These are phyloP conservation scores for Plasmodium cynomolgi DNA, from an alignment of 169 alveolate species.

Conservation along the genomic window DNA sequence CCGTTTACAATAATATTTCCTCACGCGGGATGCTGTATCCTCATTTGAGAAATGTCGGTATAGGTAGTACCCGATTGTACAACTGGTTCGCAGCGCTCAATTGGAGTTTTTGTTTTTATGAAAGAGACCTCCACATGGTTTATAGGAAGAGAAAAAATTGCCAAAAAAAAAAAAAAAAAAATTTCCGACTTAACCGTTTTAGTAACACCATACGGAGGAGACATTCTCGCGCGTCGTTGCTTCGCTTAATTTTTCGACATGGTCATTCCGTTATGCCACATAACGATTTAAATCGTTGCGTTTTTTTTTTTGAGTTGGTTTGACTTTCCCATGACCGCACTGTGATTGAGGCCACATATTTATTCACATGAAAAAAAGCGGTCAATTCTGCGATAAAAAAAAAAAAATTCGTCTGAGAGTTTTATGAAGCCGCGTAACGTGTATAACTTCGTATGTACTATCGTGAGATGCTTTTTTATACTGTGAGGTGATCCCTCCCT, in stretches of 20 bases:
- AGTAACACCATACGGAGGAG: neutral
- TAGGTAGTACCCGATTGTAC: neutral
- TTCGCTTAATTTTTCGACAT: neutral
- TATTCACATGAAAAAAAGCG: neutral
- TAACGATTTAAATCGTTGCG: neutral
- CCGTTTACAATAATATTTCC: neutral
- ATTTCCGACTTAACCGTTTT: neutral
- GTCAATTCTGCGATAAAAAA: neutral
- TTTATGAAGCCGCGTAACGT: neutral
- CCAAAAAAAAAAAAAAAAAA: neutral
- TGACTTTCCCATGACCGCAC: neutral
- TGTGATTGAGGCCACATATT: neutral
- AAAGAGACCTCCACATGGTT: neutral
- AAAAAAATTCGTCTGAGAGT: neutral
- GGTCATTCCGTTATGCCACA: neutral
- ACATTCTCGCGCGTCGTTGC: neutral
- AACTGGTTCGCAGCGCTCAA: neutral
- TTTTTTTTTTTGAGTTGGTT: neutral
- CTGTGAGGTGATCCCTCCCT: neutral
- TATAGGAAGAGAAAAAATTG: neutral
- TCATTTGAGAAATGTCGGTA: neutral
- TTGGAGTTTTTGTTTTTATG: neutral
- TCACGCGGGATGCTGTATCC: neutral
- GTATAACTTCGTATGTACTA: neutral
- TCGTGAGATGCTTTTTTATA: neutral